phyloP scores from a whole-genome alignment of 1,284 basidiomycete genomes.

The Trametes pubescens region DNA sequence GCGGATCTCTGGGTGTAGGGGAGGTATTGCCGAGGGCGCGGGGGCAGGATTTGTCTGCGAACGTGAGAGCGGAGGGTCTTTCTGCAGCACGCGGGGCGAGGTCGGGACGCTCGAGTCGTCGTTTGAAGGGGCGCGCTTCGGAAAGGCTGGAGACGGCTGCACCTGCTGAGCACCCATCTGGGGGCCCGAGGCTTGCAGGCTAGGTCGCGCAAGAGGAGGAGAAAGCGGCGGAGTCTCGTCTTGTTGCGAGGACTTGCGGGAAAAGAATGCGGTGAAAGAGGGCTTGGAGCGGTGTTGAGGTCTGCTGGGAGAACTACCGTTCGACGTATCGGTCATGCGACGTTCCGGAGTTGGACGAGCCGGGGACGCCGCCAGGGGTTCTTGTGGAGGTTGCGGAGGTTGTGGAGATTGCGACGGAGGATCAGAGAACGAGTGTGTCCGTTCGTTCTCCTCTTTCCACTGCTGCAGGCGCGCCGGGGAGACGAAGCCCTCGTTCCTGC shows the following conservation, averaged over 20 bases:
- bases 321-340: slow-evolving; percentile 20
- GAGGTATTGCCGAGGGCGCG: slow-evolving; percentile 38
- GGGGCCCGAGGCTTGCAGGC: background rate
- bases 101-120: slow-evolving; percentile 6
- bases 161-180: slow-evolving; percentile 11
- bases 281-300: slow-evolving; percentile 29
- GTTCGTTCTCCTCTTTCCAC: slow-evolving; percentile 40
- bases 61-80: slow-evolving; percentile 14
- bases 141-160: slow-evolving; percentile 1
- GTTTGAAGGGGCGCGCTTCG: slow-evolving; percentile 13
- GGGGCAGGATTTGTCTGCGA: slow-evolving; percentile 28
- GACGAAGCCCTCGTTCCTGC: slow-evolving; percentile 56
- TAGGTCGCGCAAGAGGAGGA: slow-evolving; percentile 13
- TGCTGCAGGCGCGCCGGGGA: slow-evolving; percentile 58
- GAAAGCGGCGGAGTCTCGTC: slow-evolving; percentile 14
- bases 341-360: slow-evolving; percentile 17
- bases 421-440: slow-evolving; percentile 31
- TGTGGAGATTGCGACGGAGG: slow-evolving; percentile 25
- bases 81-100: slow-evolving; percentile 17
- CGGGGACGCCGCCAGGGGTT: slow-evolving; percentile 13
- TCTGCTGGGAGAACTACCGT: slow-evolving; percentile 18
- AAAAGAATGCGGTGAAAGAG: slow-evolving; percentile 32
- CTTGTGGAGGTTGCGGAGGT: slow-evolving; percentile 16
- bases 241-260: slow-evolving; percentile 27
- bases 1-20: slow-evolving; percentile 80